Evolutionary conservation across 148 eudicot genomes (phyloP).

Genomic region (Cornus florida): DNA sequence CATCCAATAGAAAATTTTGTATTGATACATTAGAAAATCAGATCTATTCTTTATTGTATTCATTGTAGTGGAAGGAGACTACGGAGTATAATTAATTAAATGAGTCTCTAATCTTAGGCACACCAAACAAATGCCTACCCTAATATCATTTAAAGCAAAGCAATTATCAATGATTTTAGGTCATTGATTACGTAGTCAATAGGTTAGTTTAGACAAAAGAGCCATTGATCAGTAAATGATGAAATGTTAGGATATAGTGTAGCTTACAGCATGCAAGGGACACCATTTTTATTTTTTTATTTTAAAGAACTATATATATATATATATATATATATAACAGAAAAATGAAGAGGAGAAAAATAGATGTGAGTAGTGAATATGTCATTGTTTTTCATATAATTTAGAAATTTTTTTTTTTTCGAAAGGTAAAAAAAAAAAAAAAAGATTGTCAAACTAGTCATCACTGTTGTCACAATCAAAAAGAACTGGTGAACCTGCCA

Average conservation of each 20-base stretch:
- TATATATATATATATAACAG: background rate
- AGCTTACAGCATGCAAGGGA: background rate
- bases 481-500: too few relatives aligned
- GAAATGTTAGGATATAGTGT: too few relatives aligned
- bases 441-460: too few relatives aligned
- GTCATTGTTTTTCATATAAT: too few relatives aligned
- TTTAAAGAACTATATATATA: background rate
- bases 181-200: too few relatives aligned
- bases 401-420: too few relatives aligned
- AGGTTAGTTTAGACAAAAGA: background rate
- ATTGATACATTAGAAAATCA: background rate
- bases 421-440: too few relatives aligned
- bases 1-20: background rate
- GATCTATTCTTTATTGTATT: background rate
- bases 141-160: background rate
- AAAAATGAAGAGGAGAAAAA: background rate
- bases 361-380: background rate
- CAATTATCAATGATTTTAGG: background rate
- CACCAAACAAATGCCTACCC: slow-evolving; percentile 2
- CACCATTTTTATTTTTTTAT: too few relatives aligned
- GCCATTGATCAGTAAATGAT: background rate
- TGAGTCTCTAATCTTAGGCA: background rate
- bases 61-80: background rate
- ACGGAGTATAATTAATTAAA: too few relatives aligned
- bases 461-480: too few relatives aligned